Conservation (phyloP, 1,139 yeast genomes). For the Tardiomyces blankii region DNA sequence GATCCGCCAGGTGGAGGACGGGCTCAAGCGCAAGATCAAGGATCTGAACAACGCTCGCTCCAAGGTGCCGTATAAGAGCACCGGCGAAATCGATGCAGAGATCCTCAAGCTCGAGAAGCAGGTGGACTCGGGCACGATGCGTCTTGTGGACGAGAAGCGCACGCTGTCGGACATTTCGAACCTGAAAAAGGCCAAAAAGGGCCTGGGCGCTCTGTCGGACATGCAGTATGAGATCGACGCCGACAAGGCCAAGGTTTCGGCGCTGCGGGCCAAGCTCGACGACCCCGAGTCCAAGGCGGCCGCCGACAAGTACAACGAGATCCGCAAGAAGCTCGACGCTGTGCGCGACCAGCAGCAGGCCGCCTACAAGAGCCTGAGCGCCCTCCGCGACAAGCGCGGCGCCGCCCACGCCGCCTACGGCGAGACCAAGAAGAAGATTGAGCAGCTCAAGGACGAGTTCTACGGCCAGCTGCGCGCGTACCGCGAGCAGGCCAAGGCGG, state of each 20-base stretch:
- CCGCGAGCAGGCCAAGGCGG: slow-evolving; percentile 38
- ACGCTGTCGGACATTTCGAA: slow-evolving; percentile 75
- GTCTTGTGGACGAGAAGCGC: slow-evolving; percentile 87
- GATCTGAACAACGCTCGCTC: slow-evolving; percentile 67
- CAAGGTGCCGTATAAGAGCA: slow-evolving; percentile 57
- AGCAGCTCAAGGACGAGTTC: slow-evolving; percentile 36
- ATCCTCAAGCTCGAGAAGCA: slow-evolving; percentile 59
- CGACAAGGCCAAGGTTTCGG: slow-evolving; percentile 67
- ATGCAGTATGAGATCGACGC: slow-evolving; percentile 71
- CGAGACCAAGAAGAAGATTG: slow-evolving; percentile 50
- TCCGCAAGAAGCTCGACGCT: slow-evolving; percentile 53
- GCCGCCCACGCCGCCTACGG: slow-evolving; percentile 43
- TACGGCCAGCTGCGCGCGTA: slow-evolving; percentile 21
- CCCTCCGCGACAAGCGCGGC: slow-evolving; percentile 53
- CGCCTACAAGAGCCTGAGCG: slow-evolving; percentile 55
- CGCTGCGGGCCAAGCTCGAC: slow-evolving; percentile 58
- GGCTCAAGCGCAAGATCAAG: slow-evolving; percentile 62
- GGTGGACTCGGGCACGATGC: slow-evolving; percentile 70
- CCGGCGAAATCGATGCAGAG: slow-evolving; percentile 69
- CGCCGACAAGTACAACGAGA: slow-evolving; percentile 41
- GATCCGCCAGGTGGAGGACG: slow-evolving; percentile 58
- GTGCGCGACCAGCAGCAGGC: slow-evolving; percentile 51
- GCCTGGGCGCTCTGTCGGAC: slow-evolving; percentile 62
- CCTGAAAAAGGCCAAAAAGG: slow-evolving; percentile 73
- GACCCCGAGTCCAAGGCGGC: slow-evolving; percentile 53